Percentiles rank a stretch among this genome's conserved stretches.
Conservation (phyloP, 1,284 basidiomycete species). For the Puccinia novopanici region DNA sequence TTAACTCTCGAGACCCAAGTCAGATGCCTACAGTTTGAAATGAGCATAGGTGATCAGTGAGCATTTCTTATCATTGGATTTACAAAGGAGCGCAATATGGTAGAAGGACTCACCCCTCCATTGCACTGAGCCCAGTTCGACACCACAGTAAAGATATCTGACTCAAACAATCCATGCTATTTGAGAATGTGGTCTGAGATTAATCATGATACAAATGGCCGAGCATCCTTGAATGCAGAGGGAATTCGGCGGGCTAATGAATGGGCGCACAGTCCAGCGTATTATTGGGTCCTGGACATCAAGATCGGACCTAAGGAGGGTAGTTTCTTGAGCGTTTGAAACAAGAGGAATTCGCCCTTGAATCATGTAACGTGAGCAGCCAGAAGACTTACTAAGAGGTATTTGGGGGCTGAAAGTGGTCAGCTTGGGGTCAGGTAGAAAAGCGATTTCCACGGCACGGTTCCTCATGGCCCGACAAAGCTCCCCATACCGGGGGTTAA, state of each 20-base stretch:
- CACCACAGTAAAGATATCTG: no score
- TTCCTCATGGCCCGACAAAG: slow-evolving; percentile 98
- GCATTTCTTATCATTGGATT: no score
- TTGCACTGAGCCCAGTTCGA: slow-evolving; percentile 24
- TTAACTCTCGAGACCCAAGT: slow-evolving; percentile 26
- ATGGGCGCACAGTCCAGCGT: no score
- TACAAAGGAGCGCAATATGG: not conserved
- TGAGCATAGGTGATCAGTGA: not conserved
- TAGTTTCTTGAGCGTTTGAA: not conserved
- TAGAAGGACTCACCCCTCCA: not conserved
- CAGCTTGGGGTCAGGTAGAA: slow-evolving; percentile 46
- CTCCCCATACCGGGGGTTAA: no score
- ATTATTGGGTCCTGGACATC: no score
- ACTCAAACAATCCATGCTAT: no score
- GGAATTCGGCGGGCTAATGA: no score
- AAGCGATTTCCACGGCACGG: slow-evolving; percentile 80
- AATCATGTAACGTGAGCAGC: not conserved
- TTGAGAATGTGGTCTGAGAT: slow-evolving; percentile 12
- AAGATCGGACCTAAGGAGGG: no score
- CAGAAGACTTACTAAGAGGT: not conserved
- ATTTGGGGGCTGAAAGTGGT: not conserved
- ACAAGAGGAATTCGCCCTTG: not conserved
- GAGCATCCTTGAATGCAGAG: no score
- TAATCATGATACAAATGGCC: not conserved
- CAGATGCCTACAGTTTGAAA: slow-evolving; percentile 20